Percentiles rank a stretch among this genome's conserved stretches.
Conservation (phyloP, 75 land plant genomes). For the Pinus albicaulis region DNA sequence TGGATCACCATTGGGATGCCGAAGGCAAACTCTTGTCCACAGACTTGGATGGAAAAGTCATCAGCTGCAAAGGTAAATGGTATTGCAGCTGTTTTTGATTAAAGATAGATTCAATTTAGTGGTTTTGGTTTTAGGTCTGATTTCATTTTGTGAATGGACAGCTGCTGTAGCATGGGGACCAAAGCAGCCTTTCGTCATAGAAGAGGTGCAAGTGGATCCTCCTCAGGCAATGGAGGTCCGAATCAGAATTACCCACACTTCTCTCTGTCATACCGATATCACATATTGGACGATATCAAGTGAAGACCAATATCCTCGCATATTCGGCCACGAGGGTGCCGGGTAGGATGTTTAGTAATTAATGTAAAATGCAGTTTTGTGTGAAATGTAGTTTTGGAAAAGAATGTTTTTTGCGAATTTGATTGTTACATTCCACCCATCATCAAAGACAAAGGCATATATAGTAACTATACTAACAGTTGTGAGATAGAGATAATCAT, state of each 20-base stretch:
- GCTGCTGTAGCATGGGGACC: constrained; percentile 70
- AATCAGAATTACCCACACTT: constrained; percentile 52
- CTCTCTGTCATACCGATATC: constrained; percentile 79
- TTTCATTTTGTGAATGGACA: neutral
- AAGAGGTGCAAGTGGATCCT: constrained; percentile 63
- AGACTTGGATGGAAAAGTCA: constrained; percentile 14
- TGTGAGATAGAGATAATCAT: too few species aligned
- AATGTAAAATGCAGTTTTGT: too few species aligned
- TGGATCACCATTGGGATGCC: neutral
- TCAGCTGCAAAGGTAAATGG: constrained; percentile 24
- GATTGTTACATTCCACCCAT: too few species aligned
- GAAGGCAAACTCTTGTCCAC: neutral
- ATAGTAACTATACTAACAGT: too few species aligned
- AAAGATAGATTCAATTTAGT: neutral
- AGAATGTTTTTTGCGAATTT: too few species aligned
- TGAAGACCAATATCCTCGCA: constrained; percentile 61
- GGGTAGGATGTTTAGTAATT: constrained; percentile 40
- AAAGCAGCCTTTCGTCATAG: constrained; percentile 47
- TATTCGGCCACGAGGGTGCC: constrained; percentile 90
- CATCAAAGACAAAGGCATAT: too few species aligned
- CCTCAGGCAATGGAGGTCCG: constrained; percentile 78
- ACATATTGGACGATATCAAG: constrained; percentile 51
- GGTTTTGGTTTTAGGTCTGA: neutral
- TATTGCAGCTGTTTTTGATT: neutral
- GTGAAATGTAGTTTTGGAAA: too few species aligned